These are phyloP conservation scores for Durotheca rogersii DNA, from an alignment of 495 filamentous ascomycete species.

Conservation along the genomic window DNA sequence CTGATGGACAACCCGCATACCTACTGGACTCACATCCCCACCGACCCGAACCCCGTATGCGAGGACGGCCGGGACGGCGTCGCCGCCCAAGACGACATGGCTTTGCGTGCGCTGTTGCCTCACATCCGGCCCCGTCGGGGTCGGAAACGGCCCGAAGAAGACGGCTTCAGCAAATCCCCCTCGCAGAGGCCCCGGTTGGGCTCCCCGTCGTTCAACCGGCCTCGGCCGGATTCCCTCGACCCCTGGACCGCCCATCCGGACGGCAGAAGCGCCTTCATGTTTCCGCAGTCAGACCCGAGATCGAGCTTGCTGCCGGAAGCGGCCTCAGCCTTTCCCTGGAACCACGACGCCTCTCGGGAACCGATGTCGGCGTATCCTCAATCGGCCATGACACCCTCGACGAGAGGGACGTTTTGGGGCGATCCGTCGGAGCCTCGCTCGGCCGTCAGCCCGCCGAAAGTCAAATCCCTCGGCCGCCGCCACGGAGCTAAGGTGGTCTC, in stretches of 20 bases:
- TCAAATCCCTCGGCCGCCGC: slow-evolving; percentile 61
- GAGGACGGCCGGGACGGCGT: slow-evolving; percentile 81
- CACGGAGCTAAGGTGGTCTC: slow-evolving; percentile 90
- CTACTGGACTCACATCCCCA: slow-evolving; percentile 84
- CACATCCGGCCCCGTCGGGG: slow-evolving; percentile 90
- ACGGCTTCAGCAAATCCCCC: slow-evolving; percentile 57
- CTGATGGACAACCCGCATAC: slow-evolving; percentile 73
- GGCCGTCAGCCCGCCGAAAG: slow-evolving; percentile 64
- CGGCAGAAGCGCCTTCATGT: slow-evolving; percentile 42
- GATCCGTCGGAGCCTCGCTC: slow-evolving; percentile 63
- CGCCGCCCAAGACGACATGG: slow-evolving; percentile 86
- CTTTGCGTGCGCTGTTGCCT: slow-evolving; percentile 82
- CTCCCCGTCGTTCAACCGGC: slow-evolving; percentile 61
- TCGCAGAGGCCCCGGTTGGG: slow-evolving; percentile 66
- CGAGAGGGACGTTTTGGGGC: slow-evolving; percentile 51
- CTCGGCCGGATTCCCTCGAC: slow-evolving; percentile 37
- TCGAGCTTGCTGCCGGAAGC: slow-evolving; percentile 29
- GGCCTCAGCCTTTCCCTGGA: slow-evolving; percentile 35
- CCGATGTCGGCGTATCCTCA: slow-evolving; percentile 72
- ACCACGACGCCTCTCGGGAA: slow-evolving; percentile 50
- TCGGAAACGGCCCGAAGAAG: slow-evolving; percentile 75
- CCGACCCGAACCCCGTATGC: slow-evolving; percentile 57
- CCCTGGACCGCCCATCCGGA: slow-evolving; percentile 53
- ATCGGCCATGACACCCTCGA: slow-evolving; percentile 71
- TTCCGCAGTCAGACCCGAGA: slow-evolving; percentile 37